Evolutionary conservation across 768 basidiomycete genomes (phyloP), one percentile per base, ranked within the genome.

Genomic region (Calocera cornea): DNA sequence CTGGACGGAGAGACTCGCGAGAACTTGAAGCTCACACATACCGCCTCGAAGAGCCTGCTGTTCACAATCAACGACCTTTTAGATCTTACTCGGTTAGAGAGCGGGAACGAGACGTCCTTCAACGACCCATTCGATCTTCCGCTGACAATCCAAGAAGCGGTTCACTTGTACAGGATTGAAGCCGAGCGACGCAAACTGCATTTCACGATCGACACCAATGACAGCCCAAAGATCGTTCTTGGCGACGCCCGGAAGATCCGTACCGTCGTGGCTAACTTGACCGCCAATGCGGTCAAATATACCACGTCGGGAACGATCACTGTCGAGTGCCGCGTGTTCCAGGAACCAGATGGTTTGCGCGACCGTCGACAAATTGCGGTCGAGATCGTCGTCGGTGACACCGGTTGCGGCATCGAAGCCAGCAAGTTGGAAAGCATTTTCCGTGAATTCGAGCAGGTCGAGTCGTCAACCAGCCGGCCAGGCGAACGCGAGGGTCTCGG

Each of bases 31-130:
- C 83, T 84, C 50, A 87, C 87, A 33, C 87, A 92, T 75, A 81
- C 84, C 44, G 90, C 91, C 0, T 89, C 88, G 0, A 89, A 89
- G 86, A 85, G 85, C 67, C 77, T 92, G 24, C 76, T 92, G 2
- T 91, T 90, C 77, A 89, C 89, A 2, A 90, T 92, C 75, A 91
- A 91, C 73, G 89, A 92, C 75, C 78, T 92, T 11, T 79, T 92
- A 72, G 90, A 91, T 75, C 80, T 92, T 12, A 91, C 90, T 0
- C 81, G 88, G 5, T 79, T 90, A 29, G 89, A 93, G 74, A 85
- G 81, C 66, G 89, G 89, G 8, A 83, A 86, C 69, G 85, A 88
- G 69, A 88, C 86, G 0, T 86, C 84, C 0, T 87, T 89, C 75
- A 86, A 86, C 70, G 89, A 91, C 74, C 87, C 87, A 0, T 90